These are phyloP conservation scores for Penicillium sp. DNA, from an alignment of 2,329 filamentous ascomycete species.

Conservation along the genomic window DNA sequence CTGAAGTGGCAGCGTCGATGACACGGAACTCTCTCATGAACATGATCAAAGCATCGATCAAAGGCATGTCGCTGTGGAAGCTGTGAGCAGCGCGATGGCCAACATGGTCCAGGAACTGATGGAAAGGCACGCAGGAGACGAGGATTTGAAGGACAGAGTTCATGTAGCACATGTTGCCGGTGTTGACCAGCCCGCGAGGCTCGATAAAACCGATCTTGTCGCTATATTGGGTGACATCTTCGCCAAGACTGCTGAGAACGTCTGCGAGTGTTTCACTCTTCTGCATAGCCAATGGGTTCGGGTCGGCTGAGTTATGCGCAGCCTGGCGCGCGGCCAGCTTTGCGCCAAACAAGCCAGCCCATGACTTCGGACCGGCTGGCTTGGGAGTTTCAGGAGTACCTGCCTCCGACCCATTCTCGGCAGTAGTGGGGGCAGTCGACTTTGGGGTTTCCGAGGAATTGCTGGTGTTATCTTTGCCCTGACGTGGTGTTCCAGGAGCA, in stretches of 20 bases:
- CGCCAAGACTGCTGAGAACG: conserved; percentile 70
- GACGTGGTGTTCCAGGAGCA: conserved; percentile 34
- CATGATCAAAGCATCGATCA: conserved; percentile 95
- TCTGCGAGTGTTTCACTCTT: conserved; percentile 69
- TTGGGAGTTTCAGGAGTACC: conserved; percentile 18
- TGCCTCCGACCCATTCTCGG: conserved; percentile 3
- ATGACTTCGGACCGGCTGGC: conserved; percentile 58
- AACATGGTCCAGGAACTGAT: conserved; percentile 85
- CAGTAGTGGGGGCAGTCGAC: conserved; percentile 15
- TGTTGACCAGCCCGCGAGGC: conserved; percentile 90
- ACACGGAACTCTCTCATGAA: conserved; percentile 91
- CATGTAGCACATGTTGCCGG: conserved; percentile 99
- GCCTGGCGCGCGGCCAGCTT: conserved; percentile 39
- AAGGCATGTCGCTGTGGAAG: conserved; percentile 91
- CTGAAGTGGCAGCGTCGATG: conserved; percentile 72
- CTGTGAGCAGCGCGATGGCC: conserved; percentile 80
- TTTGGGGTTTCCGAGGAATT: conserved; percentile 38
- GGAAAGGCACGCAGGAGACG: conserved; percentile 90
- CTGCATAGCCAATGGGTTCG: conserved; percentile 44
- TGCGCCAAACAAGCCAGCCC: conserved; percentile 65
- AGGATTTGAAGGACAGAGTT: conserved; percentile 97
- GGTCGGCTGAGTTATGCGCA: conserved; percentile 29
- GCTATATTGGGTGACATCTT: conserved; percentile 56
- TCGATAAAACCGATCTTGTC: conserved; percentile 79
- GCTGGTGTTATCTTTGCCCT: conserved; percentile 34